Conservation (phyloP, 2,329 filamentous ascomycete species). For the Sporothrix schenckii region DNA sequence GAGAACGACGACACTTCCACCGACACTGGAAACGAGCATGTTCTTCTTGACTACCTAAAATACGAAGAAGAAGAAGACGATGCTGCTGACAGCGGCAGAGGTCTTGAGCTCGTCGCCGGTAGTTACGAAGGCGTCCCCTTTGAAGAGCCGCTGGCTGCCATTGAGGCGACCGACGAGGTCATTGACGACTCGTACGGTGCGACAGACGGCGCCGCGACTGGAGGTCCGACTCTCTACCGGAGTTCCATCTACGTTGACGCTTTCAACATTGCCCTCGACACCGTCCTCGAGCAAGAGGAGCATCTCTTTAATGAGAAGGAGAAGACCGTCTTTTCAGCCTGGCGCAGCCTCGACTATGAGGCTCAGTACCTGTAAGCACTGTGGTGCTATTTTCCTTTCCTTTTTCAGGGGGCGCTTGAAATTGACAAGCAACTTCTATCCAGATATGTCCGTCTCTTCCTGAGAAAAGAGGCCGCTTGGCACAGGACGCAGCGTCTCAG, state of each 20-base stretch:
- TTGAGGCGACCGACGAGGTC: slow-evolving; percentile 34
- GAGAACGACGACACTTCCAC: neutral
- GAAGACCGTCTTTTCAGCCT: slow-evolving; percentile 72
- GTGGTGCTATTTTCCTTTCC: neutral
- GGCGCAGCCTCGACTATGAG: slow-evolving; percentile 76
- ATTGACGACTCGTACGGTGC: neutral
- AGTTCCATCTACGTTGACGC: slow-evolving; percentile 97
- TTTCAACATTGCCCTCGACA: slow-evolving; percentile 89
- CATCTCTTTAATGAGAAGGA: slow-evolving; percentile 86
- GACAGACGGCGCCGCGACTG: slow-evolving; percentile 35
- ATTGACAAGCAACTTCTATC: neutral
- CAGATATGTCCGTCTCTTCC: slow-evolving; percentile 88
- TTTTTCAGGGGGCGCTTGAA: too few species aligned
- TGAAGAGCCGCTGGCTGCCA: slow-evolving; percentile 14
- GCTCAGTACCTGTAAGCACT: slow-evolving; percentile 79
- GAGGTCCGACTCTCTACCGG: slow-evolving; percentile 72
- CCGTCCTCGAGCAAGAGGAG: slow-evolving; percentile 83
- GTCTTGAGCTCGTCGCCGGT: neutral
- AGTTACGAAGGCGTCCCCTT: neutral
- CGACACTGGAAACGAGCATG: neutral
- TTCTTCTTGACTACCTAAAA: neutral
- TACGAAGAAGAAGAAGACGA: slow-evolving; percentile 1
- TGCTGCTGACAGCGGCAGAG: neutral
- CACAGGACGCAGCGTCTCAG: slow-evolving; percentile 76
- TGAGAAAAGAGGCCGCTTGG: slow-evolving; percentile 90